Percentiles rank a stretch among this genome's conserved stretches.
Evolutionary conservation across 306 rosid genomes (phyloP).

Genomic region (Ceratonia siliqua): DNA sequence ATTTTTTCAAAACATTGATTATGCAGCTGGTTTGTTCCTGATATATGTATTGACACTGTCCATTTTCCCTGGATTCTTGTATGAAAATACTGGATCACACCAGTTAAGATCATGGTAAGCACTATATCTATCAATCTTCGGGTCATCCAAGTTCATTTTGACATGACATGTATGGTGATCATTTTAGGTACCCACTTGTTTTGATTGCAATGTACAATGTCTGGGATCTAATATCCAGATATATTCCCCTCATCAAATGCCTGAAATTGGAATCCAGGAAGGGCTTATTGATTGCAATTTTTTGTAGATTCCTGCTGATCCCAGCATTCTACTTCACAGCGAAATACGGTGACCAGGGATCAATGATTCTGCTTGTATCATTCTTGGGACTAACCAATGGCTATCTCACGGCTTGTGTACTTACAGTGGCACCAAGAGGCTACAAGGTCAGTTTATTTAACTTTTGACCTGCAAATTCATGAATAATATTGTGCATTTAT

Average conservation of each 20-base stretch:
- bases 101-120: constrained; percentile 74
- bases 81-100: constrained; percentile 83
- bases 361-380: constrained; percentile 75
- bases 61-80: constrained; percentile 83
- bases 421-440: constrained; percentile 60
- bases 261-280: constrained; percentile 75
- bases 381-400: constrained; percentile 63
- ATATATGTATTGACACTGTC: constrained; percentile 71
- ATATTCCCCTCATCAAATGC: constrained; percentile 60
- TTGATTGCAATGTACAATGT: constrained; percentile 66
- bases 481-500: neutral
- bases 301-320: constrained; percentile 57
- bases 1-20: constrained; percentile 57
- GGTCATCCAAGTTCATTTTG: neutral
- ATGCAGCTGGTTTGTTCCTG: constrained; percentile 56
- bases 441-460: constrained; percentile 44
- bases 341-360: constrained; percentile 80
- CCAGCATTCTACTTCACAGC: constrained; percentile 86
- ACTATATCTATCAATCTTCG: neutral
- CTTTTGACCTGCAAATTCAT: neutral
- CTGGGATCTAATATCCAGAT: constrained; percentile 64
- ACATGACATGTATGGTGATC: neutral
- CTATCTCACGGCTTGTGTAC: constrained; percentile 62
- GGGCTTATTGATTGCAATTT: constrained; percentile 46
- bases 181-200: constrained; percentile 71